These are phyloP conservation scores for Eutrema yunnanense DNA, from an alignment of 345 rosid genomes.

Conservation along the genomic window DNA sequence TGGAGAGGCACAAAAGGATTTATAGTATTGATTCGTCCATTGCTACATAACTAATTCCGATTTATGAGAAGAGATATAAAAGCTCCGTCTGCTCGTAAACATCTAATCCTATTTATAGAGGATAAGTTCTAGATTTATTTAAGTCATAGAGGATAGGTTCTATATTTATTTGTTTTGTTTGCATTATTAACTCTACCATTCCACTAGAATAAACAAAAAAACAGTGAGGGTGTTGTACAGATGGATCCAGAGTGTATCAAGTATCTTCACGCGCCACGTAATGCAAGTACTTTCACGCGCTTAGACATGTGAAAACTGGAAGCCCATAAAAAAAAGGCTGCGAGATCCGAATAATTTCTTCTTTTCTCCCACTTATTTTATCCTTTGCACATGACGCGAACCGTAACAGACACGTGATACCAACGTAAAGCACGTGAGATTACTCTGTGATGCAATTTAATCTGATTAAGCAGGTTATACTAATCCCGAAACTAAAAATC, in stretches of 20 bases:
- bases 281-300: neutral
- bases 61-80: neutral
- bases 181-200: neutral
- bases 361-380: neutral
- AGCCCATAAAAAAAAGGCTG: slow-evolving; percentile 16
- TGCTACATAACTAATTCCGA: neutral
- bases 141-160: neutral
- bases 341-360: slow-evolving; percentile 23
- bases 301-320: slow-evolving; percentile 4
- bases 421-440: slow-evolving; percentile 23
- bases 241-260: neutral
- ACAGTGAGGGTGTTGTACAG: neutral
- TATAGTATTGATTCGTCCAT: too few relatives aligned
- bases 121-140: neutral
- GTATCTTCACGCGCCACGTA: neutral
- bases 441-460: neutral
- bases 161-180: neutral
- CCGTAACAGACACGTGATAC: slow-evolving; percentile 24
- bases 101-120: neutral
- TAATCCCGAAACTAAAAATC: neutral
- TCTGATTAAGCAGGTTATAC: neutral
- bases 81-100: neutral
- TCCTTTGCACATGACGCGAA: slow-evolving; percentile 28
- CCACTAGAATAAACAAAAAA: neutral
- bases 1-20: too few relatives aligned